Base-by-base conservation (phyloP, 1,284 basidiomycete genomes). In the Amylostereum areolatum region DNA sequence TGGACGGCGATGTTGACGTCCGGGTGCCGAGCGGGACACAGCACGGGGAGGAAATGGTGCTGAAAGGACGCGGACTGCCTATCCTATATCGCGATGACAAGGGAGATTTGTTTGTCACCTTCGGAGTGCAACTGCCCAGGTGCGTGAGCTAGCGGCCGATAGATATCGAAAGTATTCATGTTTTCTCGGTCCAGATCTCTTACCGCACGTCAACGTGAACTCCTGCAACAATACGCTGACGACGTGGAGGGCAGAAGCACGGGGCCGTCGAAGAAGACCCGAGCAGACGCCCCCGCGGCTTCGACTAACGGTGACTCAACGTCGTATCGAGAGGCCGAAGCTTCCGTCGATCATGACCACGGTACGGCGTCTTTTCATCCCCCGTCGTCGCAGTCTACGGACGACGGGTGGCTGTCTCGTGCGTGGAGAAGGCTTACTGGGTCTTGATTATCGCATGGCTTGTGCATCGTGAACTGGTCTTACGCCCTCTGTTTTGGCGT, bases 1-100 rank as follows among this genome's bases (percentile, higher is more conserved):
- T 99, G 29, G 95, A 99, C 57, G 92, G 95, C 39, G 92, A 97
- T 48, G 94, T 98, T 7, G 94, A 98, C 54, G 92, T 99, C 45
- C 87, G 92, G 53, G 83, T 99, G 45, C 92, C 95, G 43, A 77
- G 79, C 33, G 96, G 97, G 42, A 98, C 97, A 2, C 96, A 99
- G 68, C 92, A 90, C 60, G 95, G 94, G 18, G 93, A 99, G 70
- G 94, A 98, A 68, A 96, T 97, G 80, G 88, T 97, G 11, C 70
- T 99, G 59, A 91, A 90, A 70, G 86, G 87, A 32, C 84, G 92
- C 52, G 97, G 97, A 36, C 84, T 98, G 41, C 75, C 85, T 49
- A 78, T 80, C 43, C 75, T 90, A 11, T 80, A 80, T 65, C 80
- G 80, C 45, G 71, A 74, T 47, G 78, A 79, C 56, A 85, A 80